Percentiles rank a stretch among this genome's conserved stretches.
These are phyloP conservation scores for Huntiella omanensis DNA, from an alignment of 2,329 filamentous ascomycete genomes.

Conservation along the genomic window DNA sequence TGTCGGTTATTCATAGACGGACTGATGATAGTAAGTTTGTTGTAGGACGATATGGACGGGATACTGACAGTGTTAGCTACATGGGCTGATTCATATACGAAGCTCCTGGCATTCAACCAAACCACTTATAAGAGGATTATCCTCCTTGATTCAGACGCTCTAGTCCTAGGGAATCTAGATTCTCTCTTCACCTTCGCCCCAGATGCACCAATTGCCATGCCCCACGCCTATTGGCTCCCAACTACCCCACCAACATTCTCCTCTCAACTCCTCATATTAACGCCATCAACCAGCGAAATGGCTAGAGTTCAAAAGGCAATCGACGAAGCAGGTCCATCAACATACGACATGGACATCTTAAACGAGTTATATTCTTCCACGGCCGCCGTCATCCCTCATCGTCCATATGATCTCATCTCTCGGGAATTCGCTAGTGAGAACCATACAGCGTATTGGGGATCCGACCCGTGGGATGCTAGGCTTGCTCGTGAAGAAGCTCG, in stretches of 20 bases:
- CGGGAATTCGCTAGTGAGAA: slow-evolving; percentile 38
- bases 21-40: slow-evolving; percentile 18
- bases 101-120: slow-evolving; percentile 50
- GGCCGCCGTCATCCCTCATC: slow-evolving; percentile 43
- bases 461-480: slow-evolving; percentile 33
- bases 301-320: slow-evolving; percentile 17
- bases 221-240: slow-evolving; percentile 51
- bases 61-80: slow-evolving; percentile 20
- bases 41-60: neutral
- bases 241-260: slow-evolving; percentile 34
- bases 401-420: slow-evolving; percentile 40
- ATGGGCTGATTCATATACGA: slow-evolving; percentile 47
- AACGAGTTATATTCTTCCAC: slow-evolving; percentile 40
- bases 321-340: slow-evolving; percentile 11
- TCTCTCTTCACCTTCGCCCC: slow-evolving; percentile 49
- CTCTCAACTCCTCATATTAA: slow-evolving; percentile 41
- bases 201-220: slow-evolving; percentile 41
- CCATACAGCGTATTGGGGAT: slow-evolving; percentile 25
- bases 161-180: slow-evolving; percentile 44
- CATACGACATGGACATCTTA: slow-evolving; percentile 49
- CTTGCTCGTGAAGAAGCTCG: slow-evolving; percentile 38
- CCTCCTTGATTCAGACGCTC: slow-evolving; percentile 43
- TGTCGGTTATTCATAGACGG: slow-evolving; percentile 20
- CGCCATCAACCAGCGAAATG: slow-evolving; percentile 36
- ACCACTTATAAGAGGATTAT: slow-evolving; percentile 33